Conservation (phyloP, 2,329 filamentous ascomycete genomes). For the Calonectria fujianensis region DNA sequence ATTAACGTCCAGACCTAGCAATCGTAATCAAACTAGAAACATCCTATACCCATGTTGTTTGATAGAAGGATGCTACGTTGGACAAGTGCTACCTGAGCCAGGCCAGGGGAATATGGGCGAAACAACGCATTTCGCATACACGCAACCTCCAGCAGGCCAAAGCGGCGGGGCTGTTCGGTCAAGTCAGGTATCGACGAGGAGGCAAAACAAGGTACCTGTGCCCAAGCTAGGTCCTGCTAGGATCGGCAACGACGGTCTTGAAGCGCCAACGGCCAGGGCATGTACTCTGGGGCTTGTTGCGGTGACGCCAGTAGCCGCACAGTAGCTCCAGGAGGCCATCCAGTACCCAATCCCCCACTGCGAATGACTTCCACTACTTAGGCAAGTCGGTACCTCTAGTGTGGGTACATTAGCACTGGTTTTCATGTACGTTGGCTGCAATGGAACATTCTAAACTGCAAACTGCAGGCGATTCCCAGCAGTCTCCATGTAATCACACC, state of each 20-base stretch:
- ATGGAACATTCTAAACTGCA: constrained; percentile 25
- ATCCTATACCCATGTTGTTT: neutral
- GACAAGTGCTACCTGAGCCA: neutral
- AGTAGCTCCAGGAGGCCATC: neutral
- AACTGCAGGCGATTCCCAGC: constrained; percentile 16
- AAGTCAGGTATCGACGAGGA: constrained; percentile 11
- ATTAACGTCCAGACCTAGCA: neutral
- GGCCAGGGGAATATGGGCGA: constrained; percentile 13
- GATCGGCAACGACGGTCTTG: constrained; percentile 13
- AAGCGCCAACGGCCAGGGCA: constrained; percentile 20
- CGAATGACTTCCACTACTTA: constrained; percentile 1
- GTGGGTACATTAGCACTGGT: neutral
- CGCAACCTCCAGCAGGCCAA: neutral
- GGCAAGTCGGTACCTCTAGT: neutral
- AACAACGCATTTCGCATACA: constrained; percentile 4
- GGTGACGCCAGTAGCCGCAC: constrained; percentile 23
- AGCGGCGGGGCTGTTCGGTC: constrained; percentile 6
- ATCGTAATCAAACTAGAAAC: constrained; percentile 13
- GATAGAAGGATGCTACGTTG: neutral
- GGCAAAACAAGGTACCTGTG: constrained; percentile 1
- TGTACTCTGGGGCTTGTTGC: constrained; percentile 23
- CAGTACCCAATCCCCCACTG: constrained; percentile 18
- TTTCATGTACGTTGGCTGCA: constrained; percentile 23
- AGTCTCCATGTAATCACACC: constrained; percentile 24
- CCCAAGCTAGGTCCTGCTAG: constrained; percentile 19